Evolutionary conservation across 306 rosid species (phyloP).

Genomic region (Trifolium repens): DNA sequence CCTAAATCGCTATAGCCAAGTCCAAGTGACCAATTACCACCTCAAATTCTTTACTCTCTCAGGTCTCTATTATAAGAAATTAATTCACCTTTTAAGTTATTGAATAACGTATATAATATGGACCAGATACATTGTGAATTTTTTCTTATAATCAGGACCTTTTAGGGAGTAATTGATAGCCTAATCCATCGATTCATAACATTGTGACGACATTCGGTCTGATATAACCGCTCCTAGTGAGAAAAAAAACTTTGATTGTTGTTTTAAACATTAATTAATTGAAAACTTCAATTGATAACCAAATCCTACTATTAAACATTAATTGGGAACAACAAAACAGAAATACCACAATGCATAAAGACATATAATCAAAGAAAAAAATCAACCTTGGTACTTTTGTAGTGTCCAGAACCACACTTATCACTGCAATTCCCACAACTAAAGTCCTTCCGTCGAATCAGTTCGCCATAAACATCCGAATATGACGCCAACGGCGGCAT

Average conservation of each 20-base stretch:
- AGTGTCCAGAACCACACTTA: conserved; percentile 61
- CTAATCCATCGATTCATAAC: neutral
- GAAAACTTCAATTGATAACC: neutral
- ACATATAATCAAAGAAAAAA: neutral
- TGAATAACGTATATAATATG: too few species aligned
- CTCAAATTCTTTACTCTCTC: neutral
- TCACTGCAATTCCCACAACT: conserved; percentile 70
- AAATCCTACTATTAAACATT: neutral
- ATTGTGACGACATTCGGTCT: neutral
- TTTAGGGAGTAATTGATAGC: neutral
- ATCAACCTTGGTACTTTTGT: conserved; percentile 64
- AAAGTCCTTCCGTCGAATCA: conserved; percentile 50
- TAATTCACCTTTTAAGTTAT: too few species aligned
- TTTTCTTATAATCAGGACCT: too few species aligned
- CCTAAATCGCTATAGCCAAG: neutral
- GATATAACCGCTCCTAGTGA: neutral
- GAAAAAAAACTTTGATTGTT: neutral
- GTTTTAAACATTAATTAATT: neutral
- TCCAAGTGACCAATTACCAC: neutral
- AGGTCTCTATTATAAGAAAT: too few species aligned
- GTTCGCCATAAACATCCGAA: conserved; percentile 65
- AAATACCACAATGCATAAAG: neutral
- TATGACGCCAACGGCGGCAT: conserved; percentile 75
- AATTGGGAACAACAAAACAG: neutral
- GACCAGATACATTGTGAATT: too few species aligned